These are phyloP conservation scores for Maudiozyma serrabonitensis DNA, from an alignment of 805 yeast species.

Conservation along the genomic window DNA sequence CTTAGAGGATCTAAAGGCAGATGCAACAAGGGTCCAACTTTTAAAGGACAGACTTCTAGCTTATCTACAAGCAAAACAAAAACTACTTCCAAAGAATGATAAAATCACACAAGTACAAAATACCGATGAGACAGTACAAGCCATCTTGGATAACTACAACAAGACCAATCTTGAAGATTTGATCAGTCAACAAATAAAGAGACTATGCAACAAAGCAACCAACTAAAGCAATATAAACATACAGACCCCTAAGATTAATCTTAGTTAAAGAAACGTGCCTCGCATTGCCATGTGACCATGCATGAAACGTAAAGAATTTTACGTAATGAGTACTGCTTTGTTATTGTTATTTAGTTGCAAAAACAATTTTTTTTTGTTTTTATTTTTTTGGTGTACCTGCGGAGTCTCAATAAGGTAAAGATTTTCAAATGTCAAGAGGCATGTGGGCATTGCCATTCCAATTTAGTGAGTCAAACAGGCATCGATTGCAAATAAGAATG, in stretches of 20 bases:
- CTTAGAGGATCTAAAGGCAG: constrained; percentile 5
- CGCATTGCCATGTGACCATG: too few species aligned
- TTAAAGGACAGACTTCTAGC: constrained; percentile 2
- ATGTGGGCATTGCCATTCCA: background rate
- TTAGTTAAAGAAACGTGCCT: too few species aligned
- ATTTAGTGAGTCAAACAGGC: too few species aligned
- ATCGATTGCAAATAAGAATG: too few species aligned
- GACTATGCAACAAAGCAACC: background rate
- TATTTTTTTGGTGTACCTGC: too few species aligned
- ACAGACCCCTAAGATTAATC: too few species aligned
- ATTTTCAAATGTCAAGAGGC: background rate
- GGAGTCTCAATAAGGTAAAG: background rate
- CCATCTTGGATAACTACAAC: background rate
- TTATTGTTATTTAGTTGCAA: too few species aligned
- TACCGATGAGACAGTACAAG: background rate
- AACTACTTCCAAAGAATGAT: background rate
- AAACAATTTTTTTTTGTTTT: too few species aligned
- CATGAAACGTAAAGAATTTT: too few species aligned
- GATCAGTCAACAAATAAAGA: background rate
- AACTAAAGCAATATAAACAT: too few species aligned
- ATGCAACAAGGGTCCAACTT: background rate
- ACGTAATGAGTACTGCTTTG: too few species aligned
- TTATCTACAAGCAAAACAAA: background rate
- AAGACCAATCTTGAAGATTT: background rate
- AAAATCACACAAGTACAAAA: background rate